Base-by-base conservation (phyloP, 805 yeast genomes). In the Pichia cabralensis region DNA sequence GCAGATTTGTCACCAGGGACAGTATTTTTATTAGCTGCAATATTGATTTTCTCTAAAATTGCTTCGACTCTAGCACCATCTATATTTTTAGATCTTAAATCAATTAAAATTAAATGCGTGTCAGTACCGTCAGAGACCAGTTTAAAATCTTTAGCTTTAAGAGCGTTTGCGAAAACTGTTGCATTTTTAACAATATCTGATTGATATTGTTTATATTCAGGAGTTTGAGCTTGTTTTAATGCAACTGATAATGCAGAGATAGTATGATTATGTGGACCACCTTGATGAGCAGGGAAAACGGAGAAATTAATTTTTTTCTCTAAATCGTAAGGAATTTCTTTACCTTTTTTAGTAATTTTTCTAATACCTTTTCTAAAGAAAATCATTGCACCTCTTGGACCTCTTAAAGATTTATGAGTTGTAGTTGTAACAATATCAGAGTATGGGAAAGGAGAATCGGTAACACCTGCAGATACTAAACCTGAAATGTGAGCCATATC, bases 401-500 rank as follows among this genome's bases (percentile, higher is more conserved):
- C 98, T 69, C 98, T 82, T 55, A 89, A 74, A 14, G 96, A 86
- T 66, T 89, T 89, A 69, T 89, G 98, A 26, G 96, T 86, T 35
- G 98, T 89, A 44, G 97, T 89, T 44, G 98, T 89, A 56, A 89
- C 97, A 49, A 89, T 83, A 64, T 89, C 98, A 38, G 96, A 81
- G 61, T 80, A 75, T 53, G 79, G 80, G 65, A 89, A 89, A 39
- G 98, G 98, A 26, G 95, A 82, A 49, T 83, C 86, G 28, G 83
- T 80, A 37, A 86, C 95, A 45, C 88, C 92, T 31, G 96, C 95
- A 37, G 98, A 89, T 34, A 89, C 82, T 44, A 89, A 69, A 48
- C 98, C 98, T 17, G 96, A 84, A 44, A 86, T 89, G 61, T 89
- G 98, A 22, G 98, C 96, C 97, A 89, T 89, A 59, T 89, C 98